Conservation (phyloP, 352 stramenopile genomes). For the Pythium sp. region DNA sequence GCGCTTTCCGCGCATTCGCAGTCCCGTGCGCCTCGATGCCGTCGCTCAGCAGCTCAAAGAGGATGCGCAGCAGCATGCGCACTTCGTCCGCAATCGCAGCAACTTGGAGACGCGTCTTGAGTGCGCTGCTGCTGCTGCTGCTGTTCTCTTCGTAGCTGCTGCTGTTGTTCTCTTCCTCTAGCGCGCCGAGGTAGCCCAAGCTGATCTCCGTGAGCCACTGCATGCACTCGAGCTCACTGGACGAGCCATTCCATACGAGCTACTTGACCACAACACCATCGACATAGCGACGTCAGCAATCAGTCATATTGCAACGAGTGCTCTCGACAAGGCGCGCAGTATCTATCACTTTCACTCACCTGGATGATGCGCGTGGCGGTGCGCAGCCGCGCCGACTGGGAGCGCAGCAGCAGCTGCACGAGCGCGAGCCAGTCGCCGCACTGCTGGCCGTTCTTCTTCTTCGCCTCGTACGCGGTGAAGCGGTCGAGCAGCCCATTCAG, state of each 20-base stretch:
- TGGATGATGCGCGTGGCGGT: constrained; percentile 58
- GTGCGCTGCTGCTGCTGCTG: not conserved
- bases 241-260: constrained; percentile 44
- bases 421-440: constrained; percentile 63
- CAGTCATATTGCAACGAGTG: not conserved
- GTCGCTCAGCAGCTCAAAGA: constrained; percentile 54
- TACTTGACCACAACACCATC: not conserved
- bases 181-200: constrained; percentile 51
- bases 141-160: not conserved
- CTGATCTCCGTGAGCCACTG: constrained; percentile 78
- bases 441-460: constrained; percentile 42
- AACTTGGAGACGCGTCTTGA: constrained; percentile 7
- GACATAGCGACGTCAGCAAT: not conserved
- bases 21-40: constrained; percentile 26
- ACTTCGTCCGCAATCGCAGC: constrained; percentile 48
- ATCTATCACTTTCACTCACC: constrained; percentile 12
- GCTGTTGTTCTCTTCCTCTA: constrained; percentile 31
- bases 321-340: not conserved
- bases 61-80: constrained; percentile 43
- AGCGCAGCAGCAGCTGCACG: constrained; percentile 58
- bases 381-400: constrained; percentile 44
- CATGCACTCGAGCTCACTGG: constrained; percentile 69
- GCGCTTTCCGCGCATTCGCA: constrained; percentile 27
- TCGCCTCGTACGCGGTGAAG: constrained; percentile 39
- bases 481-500: constrained; percentile 58